Evolutionary conservation across 2,329 filamentous ascomycete species (phyloP), one percentile per base, ranked within the genome.

Genomic region (Aspergillus fijiensis): DNA sequence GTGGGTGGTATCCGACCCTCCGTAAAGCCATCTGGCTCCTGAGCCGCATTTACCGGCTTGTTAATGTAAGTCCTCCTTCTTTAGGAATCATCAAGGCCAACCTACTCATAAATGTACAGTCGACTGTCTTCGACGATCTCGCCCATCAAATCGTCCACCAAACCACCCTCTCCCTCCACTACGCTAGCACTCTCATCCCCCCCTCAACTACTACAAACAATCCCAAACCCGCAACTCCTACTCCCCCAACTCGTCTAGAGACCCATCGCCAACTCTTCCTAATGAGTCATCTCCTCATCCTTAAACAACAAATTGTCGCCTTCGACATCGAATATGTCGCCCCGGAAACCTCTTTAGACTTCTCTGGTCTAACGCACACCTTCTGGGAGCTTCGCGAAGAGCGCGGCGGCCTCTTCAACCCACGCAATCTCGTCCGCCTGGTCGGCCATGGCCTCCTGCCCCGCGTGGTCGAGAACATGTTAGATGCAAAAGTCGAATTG

Each of bases 271-370:
- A 96, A 67, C 84, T 99, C 4, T 99, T 99, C 77, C 88, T 97
- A 70, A 89, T 99, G 69, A 95, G 94, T 68, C 96, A 99, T 73
- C 84, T 99, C 2, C 88, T 99, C 53, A 89, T 97, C 53, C 85
- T 99, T 55, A 98, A 98, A 76, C 96, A 97, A 72, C 91, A 97
- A 73, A 90, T 99, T 55, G 88, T 99, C 27, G 93, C 93, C 10
- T 92, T 99, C 63, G 95, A 99, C 77, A 97, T 99, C 66, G 93
- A 89, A 71, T 89, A 84, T 68, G 84, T 88, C 21, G 84, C 85
- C 2, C 86, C 87, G 4, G 87, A 89, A 63, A 79, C 89, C 51
- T 82, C 83, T 14, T 83, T 89, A 71, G 87, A 89, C 74, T 88
- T 89, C 72, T 86, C 85, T n/a, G 82, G 81, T 53, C 77, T 89